phyloP scores from a whole-genome alignment of 2,329 filamentous ascomycete genomes.

The Colletotrichum simmondsii region DNA sequence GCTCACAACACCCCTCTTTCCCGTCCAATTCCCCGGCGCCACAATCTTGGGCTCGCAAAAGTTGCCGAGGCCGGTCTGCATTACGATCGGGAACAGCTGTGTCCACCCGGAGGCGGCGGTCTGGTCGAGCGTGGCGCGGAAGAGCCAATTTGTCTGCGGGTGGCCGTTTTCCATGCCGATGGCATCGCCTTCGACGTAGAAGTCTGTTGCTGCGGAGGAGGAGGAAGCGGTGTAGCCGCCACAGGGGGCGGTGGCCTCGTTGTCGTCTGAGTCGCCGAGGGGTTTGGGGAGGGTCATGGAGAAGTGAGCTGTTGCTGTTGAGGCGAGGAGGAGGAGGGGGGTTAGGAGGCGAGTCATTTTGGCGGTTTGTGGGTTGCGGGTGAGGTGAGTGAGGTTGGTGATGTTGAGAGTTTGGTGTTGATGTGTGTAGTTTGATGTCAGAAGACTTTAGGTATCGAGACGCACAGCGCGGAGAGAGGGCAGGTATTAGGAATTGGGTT shows the following conservation, averaged over 20 bases:
- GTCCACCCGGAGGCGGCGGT: conserved; percentile 62
- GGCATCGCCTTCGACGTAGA: conserved; percentile 67
- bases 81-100: conserved; percentile 62
- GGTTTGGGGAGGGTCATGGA: conserved; percentile 57
- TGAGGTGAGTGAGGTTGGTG: background rate
- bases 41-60: conserved; percentile 64
- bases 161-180: conserved; percentile 61
- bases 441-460: background rate
- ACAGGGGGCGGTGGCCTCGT: conserved; percentile 60
- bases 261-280: conserved; percentile 58
- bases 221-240: conserved; percentile 64
- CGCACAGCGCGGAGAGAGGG: background rate
- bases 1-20: conserved; percentile 65
- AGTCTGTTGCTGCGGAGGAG: conserved; percentile 53
- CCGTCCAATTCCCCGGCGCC: conserved; percentile 59
- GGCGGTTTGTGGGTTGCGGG: background rate
- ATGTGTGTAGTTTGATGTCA: background rate
- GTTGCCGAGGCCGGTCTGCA: conserved; percentile 64
- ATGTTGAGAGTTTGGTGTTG: background rate
- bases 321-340: conserved; percentile 50
- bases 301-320: conserved; percentile 63
- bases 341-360: conserved; percentile 41
- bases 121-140: conserved; percentile 66
- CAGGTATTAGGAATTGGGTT: background rate
- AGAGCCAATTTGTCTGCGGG: conserved; percentile 64